A percentile compares a stretch with the other conserved stretches of the same genome.
These are phyloP conservation scores for Fusarium devonianum DNA, from an alignment of 2,329 filamentous ascomycete genomes.

Conservation along the genomic window DNA sequence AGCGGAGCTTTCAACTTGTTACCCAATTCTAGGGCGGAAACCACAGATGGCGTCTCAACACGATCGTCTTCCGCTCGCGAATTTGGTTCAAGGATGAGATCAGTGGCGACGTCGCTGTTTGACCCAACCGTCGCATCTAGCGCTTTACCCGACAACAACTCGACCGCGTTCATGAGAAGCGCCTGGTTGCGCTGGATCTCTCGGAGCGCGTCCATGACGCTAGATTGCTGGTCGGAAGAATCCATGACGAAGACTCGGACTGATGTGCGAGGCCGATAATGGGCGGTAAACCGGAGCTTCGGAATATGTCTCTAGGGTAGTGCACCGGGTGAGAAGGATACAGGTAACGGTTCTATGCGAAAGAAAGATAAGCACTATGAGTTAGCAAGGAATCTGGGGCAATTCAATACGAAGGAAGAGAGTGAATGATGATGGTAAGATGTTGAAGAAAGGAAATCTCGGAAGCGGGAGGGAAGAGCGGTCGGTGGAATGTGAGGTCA, in stretches of 20 bases:
- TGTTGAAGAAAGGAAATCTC: conserved; percentile 10
- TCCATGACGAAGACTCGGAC: conserved; percentile 35
- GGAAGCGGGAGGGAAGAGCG: conserved; percentile 33
- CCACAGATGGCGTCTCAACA: conserved; percentile 16
- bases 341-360: neutral
- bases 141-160: conserved; percentile 48
- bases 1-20: conserved; percentile 37
- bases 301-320: conserved; percentile 23
- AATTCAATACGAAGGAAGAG: neutral
- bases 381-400: neutral
- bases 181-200: conserved; percentile 54
- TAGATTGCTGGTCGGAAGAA: conserved; percentile 28
- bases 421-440: conserved; percentile 2
- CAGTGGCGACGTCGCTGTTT: conserved; percentile 7
- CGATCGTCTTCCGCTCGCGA: conserved; percentile 17
- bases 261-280: neutral
- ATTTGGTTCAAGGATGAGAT: conserved; percentile 15
- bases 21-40: conserved; percentile 16
- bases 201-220: conserved; percentile 44
- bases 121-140: conserved; percentile 19
- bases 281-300: conserved; percentile 4
- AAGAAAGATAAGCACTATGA: neutral
- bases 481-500: conserved; percentile 29
- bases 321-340: neutral
- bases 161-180: conserved; percentile 51